phyloP scores from a whole-genome alignment of 257 asterid genomes.

The Rhazya stricta region DNA sequence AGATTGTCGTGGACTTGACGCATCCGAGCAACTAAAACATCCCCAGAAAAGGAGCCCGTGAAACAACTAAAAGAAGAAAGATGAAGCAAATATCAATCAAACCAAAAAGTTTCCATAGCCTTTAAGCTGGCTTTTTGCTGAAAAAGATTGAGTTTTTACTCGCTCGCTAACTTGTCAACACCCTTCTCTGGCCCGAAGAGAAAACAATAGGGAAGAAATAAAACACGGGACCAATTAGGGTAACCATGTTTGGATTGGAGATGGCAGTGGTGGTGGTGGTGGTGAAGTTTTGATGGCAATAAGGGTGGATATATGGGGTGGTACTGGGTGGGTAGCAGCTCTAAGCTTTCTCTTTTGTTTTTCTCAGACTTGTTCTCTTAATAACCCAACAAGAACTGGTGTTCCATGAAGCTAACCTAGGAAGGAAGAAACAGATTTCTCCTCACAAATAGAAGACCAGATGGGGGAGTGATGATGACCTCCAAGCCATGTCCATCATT shows the following conservation, averaged over 20 bases:
- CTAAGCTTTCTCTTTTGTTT: slow-evolving; percentile 7
- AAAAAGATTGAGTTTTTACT: slow-evolving; percentile 31
- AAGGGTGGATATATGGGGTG: background rate
- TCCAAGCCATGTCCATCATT: slow-evolving; percentile 45
- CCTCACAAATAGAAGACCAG: slow-evolving; percentile 20
- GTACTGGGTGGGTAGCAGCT: slow-evolving; percentile 16
- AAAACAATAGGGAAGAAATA: background rate
- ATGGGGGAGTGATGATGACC: slow-evolving; percentile 45
- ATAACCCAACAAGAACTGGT: slow-evolving; percentile 40
- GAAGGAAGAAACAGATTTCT: slow-evolving; percentile 25
- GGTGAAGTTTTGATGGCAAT: background rate
- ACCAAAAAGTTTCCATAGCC: slow-evolving; percentile 18
- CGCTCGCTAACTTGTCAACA: slow-evolving; percentile 19
- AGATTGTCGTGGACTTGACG: slow-evolving; percentile 6
- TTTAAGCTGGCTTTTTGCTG: slow-evolving; percentile 19
- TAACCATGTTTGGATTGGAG: slow-evolving; percentile 5
- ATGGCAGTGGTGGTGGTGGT: slow-evolving; percentile 2
- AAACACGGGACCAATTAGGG: slow-evolving; percentile 5
- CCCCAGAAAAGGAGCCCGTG: slow-evolving; percentile 7
- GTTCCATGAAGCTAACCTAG: slow-evolving; percentile 41
- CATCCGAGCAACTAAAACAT: slow-evolving; percentile 13
- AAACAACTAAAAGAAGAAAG: slow-evolving; percentile 17
- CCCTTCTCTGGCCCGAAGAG: slow-evolving; percentile 6
- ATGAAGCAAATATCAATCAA: slow-evolving; percentile 17
- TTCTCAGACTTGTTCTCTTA: slow-evolving; percentile 28